Percentiles rank a stretch among this genome's conserved stretches.
Conservation (phyloP, 1,139 yeast genomes). For the Scheffersomyces insectosa region DNA sequence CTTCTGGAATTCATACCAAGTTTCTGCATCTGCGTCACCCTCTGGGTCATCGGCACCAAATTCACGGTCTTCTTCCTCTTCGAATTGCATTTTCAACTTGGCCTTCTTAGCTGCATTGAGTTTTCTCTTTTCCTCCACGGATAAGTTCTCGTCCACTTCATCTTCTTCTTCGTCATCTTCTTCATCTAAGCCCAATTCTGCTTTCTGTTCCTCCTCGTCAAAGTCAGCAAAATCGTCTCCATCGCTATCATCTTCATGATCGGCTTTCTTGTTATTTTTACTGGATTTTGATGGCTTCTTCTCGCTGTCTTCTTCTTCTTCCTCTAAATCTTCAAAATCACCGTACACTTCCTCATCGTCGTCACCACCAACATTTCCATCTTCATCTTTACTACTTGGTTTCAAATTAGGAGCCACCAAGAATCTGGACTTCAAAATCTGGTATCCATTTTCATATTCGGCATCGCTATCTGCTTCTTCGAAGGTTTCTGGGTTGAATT, state of each 20-base stretch:
- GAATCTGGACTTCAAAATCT: constrained; percentile 56
- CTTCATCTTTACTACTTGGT: constrained; percentile 36
- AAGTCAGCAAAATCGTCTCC: constrained; percentile 58
- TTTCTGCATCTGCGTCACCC: constrained; percentile 76
- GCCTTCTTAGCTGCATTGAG: constrained; percentile 89
- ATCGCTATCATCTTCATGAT: constrained; percentile 22
- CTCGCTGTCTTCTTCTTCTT: constrained; percentile 19
- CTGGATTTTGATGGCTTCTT: constrained; percentile 4
- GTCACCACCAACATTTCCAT: constrained; percentile 35
- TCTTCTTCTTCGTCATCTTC: constrained; percentile 32
- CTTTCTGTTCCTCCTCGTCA: constrained; percentile 50
- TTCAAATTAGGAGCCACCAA: constrained; percentile 64
- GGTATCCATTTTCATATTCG: constrained; percentile 48
- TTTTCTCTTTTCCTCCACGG: constrained; percentile 71
- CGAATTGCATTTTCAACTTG: constrained; percentile 82
- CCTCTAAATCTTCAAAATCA: constrained; percentile 78
- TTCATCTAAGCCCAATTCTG: constrained; percentile 30
- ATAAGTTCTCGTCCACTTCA: constrained; percentile 41
- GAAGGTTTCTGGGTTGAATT: constrained; percentile 47
- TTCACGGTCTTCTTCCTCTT: constrained; percentile 84
- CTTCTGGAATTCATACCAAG: constrained; percentile 97
- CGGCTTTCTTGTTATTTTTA: constrained; percentile 16
- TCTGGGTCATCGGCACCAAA: constrained; percentile 74
- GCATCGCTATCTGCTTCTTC: constrained; percentile 37
- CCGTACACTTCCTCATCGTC: constrained; percentile 64